phyloP scores from a whole-genome alignment of 2,329 filamentous ascomycete species.

The Fusarium illudens region DNA sequence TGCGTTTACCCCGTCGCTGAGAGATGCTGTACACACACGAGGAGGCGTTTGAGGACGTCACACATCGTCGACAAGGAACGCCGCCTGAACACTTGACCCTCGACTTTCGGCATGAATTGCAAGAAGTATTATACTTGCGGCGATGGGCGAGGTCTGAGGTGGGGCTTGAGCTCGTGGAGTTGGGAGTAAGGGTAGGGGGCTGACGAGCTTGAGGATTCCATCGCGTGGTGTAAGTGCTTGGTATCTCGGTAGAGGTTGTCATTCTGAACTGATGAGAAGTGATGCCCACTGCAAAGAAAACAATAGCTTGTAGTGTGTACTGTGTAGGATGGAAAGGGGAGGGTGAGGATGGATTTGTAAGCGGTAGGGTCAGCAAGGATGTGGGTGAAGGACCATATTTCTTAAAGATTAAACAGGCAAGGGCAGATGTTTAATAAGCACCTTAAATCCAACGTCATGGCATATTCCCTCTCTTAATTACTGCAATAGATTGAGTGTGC shows the following conservation, averaged over 20 bases:
- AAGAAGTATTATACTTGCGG: constrained; percentile 12
- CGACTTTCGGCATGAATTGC: constrained; percentile 12
- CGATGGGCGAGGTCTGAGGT: background rate
- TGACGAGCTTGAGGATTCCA: background rate
- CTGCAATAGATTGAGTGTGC: too few species aligned
- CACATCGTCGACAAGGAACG: constrained; percentile 1
- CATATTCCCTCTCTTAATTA: too few species aligned
- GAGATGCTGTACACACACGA: constrained; percentile 7
- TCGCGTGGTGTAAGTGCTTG: background rate
- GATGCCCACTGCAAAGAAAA: background rate
- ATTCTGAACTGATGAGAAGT: background rate
- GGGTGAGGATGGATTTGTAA: background rate
- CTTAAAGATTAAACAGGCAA: background rate
- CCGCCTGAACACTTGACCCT: constrained; percentile 13
- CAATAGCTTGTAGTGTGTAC: background rate
- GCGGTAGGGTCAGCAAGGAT: background rate
- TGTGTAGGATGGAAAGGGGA: background rate
- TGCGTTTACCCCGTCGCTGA: constrained; percentile 8
- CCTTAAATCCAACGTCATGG: background rate
- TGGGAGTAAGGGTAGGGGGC: background rate
- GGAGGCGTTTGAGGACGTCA: background rate
- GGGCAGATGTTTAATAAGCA: background rate
- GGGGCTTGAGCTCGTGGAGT: background rate
- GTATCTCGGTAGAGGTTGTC: background rate
- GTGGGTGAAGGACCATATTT: background rate